Evolutionary conservation across 305 asterid species (phyloP).

Genomic region (Solanum aculeatissimum): DNA sequence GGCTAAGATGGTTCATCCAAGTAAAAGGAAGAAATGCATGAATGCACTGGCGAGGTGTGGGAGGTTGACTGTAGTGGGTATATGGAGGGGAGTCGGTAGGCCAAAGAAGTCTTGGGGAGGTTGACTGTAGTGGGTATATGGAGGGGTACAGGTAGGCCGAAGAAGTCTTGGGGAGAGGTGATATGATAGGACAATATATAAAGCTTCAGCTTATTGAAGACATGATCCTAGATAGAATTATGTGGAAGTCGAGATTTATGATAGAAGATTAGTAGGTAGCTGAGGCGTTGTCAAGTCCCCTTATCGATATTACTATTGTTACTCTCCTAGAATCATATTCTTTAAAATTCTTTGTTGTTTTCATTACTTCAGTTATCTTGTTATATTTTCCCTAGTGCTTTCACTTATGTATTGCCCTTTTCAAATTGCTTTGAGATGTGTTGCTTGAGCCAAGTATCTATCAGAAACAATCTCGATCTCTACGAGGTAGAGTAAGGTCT

Average conservation of each 20-base stretch:
- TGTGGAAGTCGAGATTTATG: neutral
- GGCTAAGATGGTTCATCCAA: neutral
- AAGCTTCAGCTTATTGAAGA: too few relatives aligned
- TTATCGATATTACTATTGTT: neutral
- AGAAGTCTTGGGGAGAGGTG: neutral
- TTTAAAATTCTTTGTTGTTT: neutral
- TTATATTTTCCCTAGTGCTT: too few relatives aligned
- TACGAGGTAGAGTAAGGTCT: too few relatives aligned
- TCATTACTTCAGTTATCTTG: neutral
- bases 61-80: neutral
- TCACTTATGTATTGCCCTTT: too few relatives aligned
- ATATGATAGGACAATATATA: too few relatives aligned
- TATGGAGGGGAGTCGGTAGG: neutral
- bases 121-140: neutral
- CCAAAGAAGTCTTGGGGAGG: neutral
- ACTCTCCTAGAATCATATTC: neutral
- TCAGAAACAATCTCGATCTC: too few relatives aligned
- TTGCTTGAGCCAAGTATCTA: too few relatives aligned
- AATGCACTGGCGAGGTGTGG: neutral
- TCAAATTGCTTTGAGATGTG: too few relatives aligned
- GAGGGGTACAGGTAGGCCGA: neutral
- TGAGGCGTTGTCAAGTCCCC: neutral
- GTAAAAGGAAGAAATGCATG: neutral
- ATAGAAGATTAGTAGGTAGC: neutral
- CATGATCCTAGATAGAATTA: neutral